These are phyloP conservation scores for Citropsis articulata DNA, from an alignment of 345 rosid species.

Conservation along the genomic window DNA sequence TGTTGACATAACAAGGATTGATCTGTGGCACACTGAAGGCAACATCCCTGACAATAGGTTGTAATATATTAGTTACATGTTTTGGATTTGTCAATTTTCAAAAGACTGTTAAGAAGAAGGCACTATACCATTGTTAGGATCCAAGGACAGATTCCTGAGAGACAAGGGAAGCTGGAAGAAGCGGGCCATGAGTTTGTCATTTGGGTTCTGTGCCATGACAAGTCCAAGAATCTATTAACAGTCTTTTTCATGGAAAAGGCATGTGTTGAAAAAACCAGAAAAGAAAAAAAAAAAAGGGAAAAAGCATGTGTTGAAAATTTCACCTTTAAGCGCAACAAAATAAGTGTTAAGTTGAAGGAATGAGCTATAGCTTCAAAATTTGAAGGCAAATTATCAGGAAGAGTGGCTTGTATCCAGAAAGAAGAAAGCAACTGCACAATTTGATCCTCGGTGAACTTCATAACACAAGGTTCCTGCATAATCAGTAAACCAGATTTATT, in stretches of 20 bases:
- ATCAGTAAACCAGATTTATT: constrained; percentile 10
- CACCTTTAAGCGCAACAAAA: constrained; percentile 78
- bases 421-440: constrained; percentile 78
- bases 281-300: neutral
- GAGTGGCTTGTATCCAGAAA: constrained; percentile 79
- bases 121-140: constrained; percentile 52
- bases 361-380: constrained; percentile 91
- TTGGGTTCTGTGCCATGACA: constrained; percentile 55
- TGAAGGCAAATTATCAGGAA: constrained; percentile 76
- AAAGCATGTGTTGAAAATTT: neutral
- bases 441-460: constrained; percentile 89
- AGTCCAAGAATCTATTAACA: constrained; percentile 5
- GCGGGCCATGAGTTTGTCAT: constrained; percentile 52
- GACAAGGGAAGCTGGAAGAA: constrained; percentile 88
- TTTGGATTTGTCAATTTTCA: constrained; percentile 1
- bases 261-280: neutral
- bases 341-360: constrained; percentile 64
- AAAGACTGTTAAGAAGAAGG: constrained; percentile 15
- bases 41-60: constrained; percentile 47
- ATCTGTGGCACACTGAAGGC: constrained; percentile 57
- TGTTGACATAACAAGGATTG: constrained; percentile 52
- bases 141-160: constrained; percentile 55
- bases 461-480: constrained; percentile 61
- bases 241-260: neutral
- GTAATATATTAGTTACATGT: constrained; percentile 8